Evolutionary conservation across 768 basidiomycete genomes (phyloP), one percentile per base, ranked within the genome.

Genomic region (Tulasnella sp.): DNA sequence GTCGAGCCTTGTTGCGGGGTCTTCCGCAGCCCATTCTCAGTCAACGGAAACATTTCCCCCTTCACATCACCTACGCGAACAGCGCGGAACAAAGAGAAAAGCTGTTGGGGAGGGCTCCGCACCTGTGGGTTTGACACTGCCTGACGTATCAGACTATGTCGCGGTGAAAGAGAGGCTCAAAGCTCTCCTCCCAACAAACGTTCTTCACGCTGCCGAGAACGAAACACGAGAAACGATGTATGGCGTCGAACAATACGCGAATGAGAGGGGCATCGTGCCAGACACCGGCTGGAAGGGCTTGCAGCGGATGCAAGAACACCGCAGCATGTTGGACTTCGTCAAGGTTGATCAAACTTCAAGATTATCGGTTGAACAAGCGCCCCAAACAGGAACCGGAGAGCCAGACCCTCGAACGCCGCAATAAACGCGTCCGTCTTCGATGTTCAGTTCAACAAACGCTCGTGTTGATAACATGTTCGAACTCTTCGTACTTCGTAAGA

Each of bases 261-360:
- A 9, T 23, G 39, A 40, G 6, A 54, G 36, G 7, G 52, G 36
- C 5, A 54, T 54, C 14, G 52, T 27, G 6, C 52, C 52, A 11
- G 52, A 54, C 7, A 27, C 29, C 5, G 23, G n/a, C 14, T 54
- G 52, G 52, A 29, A 40, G n/a, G 52, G 52, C 17, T 27, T 39
- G 21, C 39, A 54, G 52, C 34, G 52, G 52, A 39, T 54, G 36
- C 36, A 6, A n/a, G 36, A 54, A n/a, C 52, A 54, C 29, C 23
- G 42, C 12, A 39, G 52, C 34, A 21, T 54, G 52, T 39, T 54
- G 4, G 52, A 54, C 52, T 54, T 54, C 37, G 36, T 54, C 52
- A 42, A 42, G 37, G 41, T n/a, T n/a, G n/a, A n/a, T n/a, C n/a
- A n/a, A n/a, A n/a, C n/a, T n/a, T n/a, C n/a, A n/a, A n/a, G n/a